Conservation (phyloP, 805 yeast genomes). For the Starmerella ratchasimensis region DNA sequence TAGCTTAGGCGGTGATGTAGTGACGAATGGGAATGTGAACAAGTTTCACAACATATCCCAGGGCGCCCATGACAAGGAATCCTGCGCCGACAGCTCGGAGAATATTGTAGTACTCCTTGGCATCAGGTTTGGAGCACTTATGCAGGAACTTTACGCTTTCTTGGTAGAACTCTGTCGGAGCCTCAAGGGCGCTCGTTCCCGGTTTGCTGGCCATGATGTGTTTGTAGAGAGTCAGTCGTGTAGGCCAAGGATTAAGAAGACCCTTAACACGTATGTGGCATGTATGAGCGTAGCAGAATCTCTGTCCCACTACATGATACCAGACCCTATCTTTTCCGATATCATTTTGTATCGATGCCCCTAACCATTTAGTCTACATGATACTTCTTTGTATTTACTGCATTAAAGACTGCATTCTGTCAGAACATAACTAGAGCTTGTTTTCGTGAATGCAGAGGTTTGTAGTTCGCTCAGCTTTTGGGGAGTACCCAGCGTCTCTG, state of each 20-base stretch:
- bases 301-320: no score
- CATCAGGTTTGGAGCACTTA: slow-evolving; percentile 86
- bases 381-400: no score
- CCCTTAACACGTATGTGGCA: no score
- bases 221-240: background rate
- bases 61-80: slow-evolving; percentile 93
- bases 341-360: no score
- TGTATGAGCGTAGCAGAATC: no score
- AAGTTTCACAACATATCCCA: slow-evolving; percentile 89
- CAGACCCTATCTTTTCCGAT: no score
- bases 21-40: slow-evolving; percentile 93
- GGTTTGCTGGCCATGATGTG: background rate
- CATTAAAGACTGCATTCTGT: no score
- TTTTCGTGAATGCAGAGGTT: no score
- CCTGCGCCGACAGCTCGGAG: slow-evolving; percentile 95
- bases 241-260: background rate
- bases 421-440: no score
- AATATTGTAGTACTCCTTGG: slow-evolving; percentile 74
- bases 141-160: slow-evolving; percentile 81
- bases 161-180: slow-evolving; percentile 79
- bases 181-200: slow-evolving; percentile 19
- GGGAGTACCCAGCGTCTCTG: no score
- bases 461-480: no score
- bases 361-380: no score
- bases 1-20: slow-evolving; percentile 66